These are phyloP conservation scores for Coprinopsis strossmayeri DNA, from an alignment of 768 basidiomycete genomes.

Conservation along the genomic window DNA sequence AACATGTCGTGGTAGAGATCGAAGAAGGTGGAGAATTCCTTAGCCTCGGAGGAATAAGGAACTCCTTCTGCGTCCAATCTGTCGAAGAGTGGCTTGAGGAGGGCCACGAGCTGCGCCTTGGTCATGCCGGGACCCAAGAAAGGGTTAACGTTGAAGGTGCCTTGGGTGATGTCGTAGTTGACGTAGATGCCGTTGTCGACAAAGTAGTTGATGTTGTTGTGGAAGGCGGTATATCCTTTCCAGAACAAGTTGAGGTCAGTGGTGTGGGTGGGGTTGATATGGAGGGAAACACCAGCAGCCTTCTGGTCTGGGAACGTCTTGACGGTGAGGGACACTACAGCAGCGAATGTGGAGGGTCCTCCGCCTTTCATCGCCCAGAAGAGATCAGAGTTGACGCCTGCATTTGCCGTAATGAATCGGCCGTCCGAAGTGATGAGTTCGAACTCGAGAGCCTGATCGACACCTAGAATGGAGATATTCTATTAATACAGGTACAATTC, in stretches of 20 bases:
- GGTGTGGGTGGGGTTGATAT: conserved; percentile 12
- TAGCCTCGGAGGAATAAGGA: conserved; percentile 1
- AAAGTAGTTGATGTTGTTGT: conserved; percentile 6
- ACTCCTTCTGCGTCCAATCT: conserved; percentile 4
- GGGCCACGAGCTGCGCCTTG: conserved; percentile 4
- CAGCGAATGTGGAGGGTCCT: conserved; percentile 15
- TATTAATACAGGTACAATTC: background rate
- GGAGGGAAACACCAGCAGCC: conserved; percentile 7
- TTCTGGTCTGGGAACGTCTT: conserved; percentile 15
- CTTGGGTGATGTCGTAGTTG: conserved; percentile 9
- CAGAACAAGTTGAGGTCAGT: conserved; percentile 10
- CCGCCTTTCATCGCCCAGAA: conserved; percentile 32
- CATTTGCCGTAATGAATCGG: conserved; percentile 20
- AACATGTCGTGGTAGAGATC: conserved; percentile 13
- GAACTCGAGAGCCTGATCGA: conserved; percentile 23
- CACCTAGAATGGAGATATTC: conserved; percentile 3
- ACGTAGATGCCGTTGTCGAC: conserved; percentile 11
- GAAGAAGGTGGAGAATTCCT: conserved; percentile 11
- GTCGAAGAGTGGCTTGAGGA: conserved; percentile 11
- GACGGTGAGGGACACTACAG: conserved; percentile 12
- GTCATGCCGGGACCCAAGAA: conserved; percentile 13
- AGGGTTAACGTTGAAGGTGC: conserved; percentile 9
- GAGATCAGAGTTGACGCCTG: conserved; percentile 28
- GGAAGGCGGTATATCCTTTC: conserved; percentile 10
- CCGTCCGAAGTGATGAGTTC: conserved; percentile 35